Evolutionary conservation across 2,329 filamentous ascomycete species (phyloP), one percentile per base, ranked within the genome.

Genomic region (Aspergillus sp.): DNA sequence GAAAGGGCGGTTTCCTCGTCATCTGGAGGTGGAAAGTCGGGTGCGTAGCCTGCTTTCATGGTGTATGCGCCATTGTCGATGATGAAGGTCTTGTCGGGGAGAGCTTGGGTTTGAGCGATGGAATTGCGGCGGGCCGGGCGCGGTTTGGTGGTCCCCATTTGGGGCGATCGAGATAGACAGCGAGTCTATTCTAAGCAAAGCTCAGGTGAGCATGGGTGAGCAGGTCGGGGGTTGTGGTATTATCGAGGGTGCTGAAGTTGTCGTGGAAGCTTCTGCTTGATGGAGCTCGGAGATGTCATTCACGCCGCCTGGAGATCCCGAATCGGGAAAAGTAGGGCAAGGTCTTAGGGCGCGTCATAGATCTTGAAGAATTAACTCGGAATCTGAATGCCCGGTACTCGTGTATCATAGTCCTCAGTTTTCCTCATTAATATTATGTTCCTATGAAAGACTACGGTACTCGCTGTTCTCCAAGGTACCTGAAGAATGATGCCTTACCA

Each of bases 21-120:
- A 43, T 79, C 76, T 9, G 68, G 47, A 13, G 66, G 63, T 15
- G 56, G 59, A 13, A 70, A 67, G 41, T 80, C 76, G 1, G 88
- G 76, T 23, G 80, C 87, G 70, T 94, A 90, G 57, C 95, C 95
- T 17, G 93, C 93, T 80, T 99, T 99, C 76, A 99, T 86, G 7
- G 89, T 93, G 78, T 91, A 90, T 48, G 90, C 93, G 74, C 95
- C 95, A 81, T 98, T 97, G 81, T 99, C 95, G 72, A 99, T 83
- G 50, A 99, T 85, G 57, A 99, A 88, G 0, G 93, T 97, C 61
- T 82, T 85, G 1, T 82, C 74, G 0, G 89, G 88, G 7, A 86
- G 79, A 25, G 82, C 73, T 4, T 85, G 73, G 9, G 69, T 79
- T 50, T 81, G 79, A 6, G 82, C 75, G 17, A 81, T 74, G 57